These are phyloP conservation scores for Kwoniella sp. DNA, from an alignment of 768 basidiomycete genomes.

Conservation along the genomic window DNA sequence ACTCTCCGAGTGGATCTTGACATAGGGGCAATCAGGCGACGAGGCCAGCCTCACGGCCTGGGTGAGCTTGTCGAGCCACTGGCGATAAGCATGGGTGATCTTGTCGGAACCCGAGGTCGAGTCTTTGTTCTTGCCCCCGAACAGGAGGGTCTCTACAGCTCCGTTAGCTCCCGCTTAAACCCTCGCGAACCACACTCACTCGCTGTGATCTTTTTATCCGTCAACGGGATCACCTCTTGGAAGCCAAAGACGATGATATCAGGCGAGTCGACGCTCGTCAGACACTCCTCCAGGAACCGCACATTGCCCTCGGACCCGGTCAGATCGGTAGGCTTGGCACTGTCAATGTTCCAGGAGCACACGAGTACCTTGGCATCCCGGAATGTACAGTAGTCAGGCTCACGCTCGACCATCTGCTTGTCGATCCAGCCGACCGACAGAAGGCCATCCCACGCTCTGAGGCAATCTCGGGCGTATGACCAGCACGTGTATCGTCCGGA, in stretches of 20 bases:
- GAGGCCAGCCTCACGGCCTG: constrained; percentile 68
- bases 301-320: constrained; percentile 64
- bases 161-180: background rate
- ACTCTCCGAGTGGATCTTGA: constrained; percentile 77
- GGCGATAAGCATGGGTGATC: constrained; percentile 77
- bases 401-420: constrained; percentile 67
- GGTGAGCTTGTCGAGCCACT: constrained; percentile 79
- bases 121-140: constrained; percentile 66
- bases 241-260: constrained; percentile 92
- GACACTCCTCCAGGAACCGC: constrained; percentile 71
- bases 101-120: constrained; percentile 67
- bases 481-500: constrained; percentile 61
- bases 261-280: constrained; percentile 67
- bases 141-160: constrained; percentile 66
- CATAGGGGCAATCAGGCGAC: constrained; percentile 70
- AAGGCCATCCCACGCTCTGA: constrained; percentile 86
- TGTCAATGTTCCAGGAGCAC: constrained; percentile 89
- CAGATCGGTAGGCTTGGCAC: constrained; percentile 73
- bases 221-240: constrained; percentile 95
- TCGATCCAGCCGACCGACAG: constrained; percentile 81
- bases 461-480: constrained; percentile 67
- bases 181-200: constrained; percentile 48
- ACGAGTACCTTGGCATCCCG: constrained; percentile 71
- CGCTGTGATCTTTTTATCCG: constrained; percentile 82
- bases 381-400: constrained; percentile 72